Evolutionary conservation across 129 eudicot species (phyloP).

Genomic region (Chrysanthemum makinoi): DNA sequence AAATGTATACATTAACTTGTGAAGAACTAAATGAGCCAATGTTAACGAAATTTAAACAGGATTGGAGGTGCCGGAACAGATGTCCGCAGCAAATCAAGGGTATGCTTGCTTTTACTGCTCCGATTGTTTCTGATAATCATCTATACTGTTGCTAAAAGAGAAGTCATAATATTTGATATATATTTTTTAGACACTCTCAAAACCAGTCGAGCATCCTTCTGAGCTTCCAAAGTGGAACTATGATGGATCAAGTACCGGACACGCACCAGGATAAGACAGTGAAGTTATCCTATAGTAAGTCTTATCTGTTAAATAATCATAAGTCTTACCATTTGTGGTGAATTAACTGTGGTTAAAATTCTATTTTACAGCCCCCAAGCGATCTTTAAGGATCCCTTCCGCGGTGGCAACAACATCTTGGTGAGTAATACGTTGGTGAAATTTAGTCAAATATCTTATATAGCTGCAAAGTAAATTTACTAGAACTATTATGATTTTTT

Average conservation of each 20-base stretch:
- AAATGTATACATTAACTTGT: background rate
- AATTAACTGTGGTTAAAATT: slow-evolving; percentile 15
- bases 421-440: slow-evolving; percentile 46
- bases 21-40: background rate
- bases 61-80: slow-evolving; percentile 95
- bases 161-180: no score
- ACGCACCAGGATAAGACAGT: slow-evolving; percentile 99
- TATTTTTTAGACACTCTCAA: slow-evolving; percentile 61
- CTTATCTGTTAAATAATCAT: slow-evolving; percentile 1
- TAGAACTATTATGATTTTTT: background rate
- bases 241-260: slow-evolving; percentile 98
- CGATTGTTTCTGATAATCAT: slow-evolving; percentile 5
- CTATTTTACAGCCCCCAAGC: slow-evolving; percentile 82
- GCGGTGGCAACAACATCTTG: slow-evolving; percentile 97
- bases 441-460: background rate
- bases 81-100: slow-evolving; percentile 97
- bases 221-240: slow-evolving; percentile 99
- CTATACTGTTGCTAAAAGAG: no score
- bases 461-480: background rate
- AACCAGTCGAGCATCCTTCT: slow-evolving; percentile 91
- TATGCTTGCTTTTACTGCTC: slow-evolving; percentile 26
- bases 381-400: slow-evolving; percentile 93
- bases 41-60: slow-evolving; percentile 45
- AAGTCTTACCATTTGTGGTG: background rate
- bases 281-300: slow-evolving; percentile 98